These are phyloP conservation scores for Colletotrichum scovillei DNA, from an alignment of 2,329 filamentous ascomycete genomes.

Conservation along the genomic window DNA sequence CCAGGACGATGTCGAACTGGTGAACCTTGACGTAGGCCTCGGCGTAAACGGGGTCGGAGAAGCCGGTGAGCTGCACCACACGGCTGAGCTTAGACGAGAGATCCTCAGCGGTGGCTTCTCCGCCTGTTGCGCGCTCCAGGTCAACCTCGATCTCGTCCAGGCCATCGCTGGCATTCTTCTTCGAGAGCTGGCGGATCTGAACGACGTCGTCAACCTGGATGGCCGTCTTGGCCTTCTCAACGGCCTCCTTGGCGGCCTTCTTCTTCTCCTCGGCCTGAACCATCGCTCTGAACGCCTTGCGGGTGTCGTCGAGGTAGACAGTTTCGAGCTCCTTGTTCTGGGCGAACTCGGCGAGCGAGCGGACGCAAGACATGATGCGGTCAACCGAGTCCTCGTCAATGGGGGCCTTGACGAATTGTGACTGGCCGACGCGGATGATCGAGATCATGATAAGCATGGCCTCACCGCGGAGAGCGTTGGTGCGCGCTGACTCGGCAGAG, in stretches of 20 bases:
- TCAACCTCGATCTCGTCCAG: slow-evolving; percentile 89
- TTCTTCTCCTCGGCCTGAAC: slow-evolving; percentile 98
- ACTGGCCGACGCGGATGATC: slow-evolving; percentile 96
- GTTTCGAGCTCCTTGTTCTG: slow-evolving; percentile 91
- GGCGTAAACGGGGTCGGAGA: slow-evolving; percentile 98
- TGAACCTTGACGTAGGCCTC: slow-evolving; percentile 99
- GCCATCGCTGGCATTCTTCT: slow-evolving; percentile 87
- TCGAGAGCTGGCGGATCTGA: slow-evolving; percentile 89
- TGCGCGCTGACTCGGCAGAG: slow-evolving; percentile 84
- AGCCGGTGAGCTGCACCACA: slow-evolving; percentile 96
- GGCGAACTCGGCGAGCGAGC: slow-evolving; percentile 89
- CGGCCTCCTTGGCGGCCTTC: slow-evolving; percentile 91
- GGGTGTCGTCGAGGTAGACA: slow-evolving; percentile 93
- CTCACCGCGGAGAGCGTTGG: slow-evolving; percentile 93
- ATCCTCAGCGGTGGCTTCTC: slow-evolving; percentile 85
- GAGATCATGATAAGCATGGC: slow-evolving; percentile 99
- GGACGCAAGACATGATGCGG: slow-evolving; percentile 96
- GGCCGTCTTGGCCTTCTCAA: slow-evolving; percentile 91
- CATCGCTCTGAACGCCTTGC: slow-evolving; percentile 96
- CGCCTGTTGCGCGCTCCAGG: slow-evolving; percentile 92
- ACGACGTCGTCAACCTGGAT: slow-evolving; percentile 97
- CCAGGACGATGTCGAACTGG: slow-evolving; percentile 97
- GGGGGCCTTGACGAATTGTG: slow-evolving; percentile 96
- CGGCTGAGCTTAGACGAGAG: slow-evolving; percentile 93
- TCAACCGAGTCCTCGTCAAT: slow-evolving; percentile 99